Base-by-base conservation (phyloP, 495 filamentous ascomycete species). In the Penicillium pancosmium region DNA sequence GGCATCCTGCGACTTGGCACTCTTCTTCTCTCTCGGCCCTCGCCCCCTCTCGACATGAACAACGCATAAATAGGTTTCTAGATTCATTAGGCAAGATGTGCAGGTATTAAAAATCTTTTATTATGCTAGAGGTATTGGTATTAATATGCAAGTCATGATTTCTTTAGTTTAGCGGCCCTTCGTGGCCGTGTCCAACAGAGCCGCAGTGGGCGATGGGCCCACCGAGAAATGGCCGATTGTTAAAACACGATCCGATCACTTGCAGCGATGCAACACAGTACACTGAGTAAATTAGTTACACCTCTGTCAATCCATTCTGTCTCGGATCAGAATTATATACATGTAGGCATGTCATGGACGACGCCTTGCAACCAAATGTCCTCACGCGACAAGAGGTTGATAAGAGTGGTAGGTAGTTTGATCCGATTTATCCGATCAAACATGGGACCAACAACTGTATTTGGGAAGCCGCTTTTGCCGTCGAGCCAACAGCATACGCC, bases 131-230 rank as follows among this genome's bases (percentile, higher is more conserved):
- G 16, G 4, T 40, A 40, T 40, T n/a, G 7, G 41, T 38, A 38
- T 38, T 38, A 38, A 38, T 18, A 44, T 44, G 41, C n/a, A 44
- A 44, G 41, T n/a, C 16, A 16, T 44, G 41, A 44, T 5, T 44
- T n/a, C 41, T 44, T 19, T 3, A 19, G 41, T 44, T 44, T 18
- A 44, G 41, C 16, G 41, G 15, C 15, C n/a, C 0, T 18, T 9
- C 16, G 5, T 19, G 5, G 6, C 5, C 13, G 16, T 44, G 16
- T 44, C 41, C 41, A 15, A 27, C 46, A 48, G 46, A 48, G 46
- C 46, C 46, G 19, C 46, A 48, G 31, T 10, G 46, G 46, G 46
- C 46, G 21, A 48, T 48, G 23, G 46, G 46, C 10, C 46, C 41
- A 44, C 41, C 16, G 15, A n/a, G 15, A 40, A 31, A 31, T 31